A percentile compares a stretch with the other conserved stretches of the same genome.
Conservation (phyloP, 2,329 filamentous ascomycete species). For the Cercospora zeina region DNA sequence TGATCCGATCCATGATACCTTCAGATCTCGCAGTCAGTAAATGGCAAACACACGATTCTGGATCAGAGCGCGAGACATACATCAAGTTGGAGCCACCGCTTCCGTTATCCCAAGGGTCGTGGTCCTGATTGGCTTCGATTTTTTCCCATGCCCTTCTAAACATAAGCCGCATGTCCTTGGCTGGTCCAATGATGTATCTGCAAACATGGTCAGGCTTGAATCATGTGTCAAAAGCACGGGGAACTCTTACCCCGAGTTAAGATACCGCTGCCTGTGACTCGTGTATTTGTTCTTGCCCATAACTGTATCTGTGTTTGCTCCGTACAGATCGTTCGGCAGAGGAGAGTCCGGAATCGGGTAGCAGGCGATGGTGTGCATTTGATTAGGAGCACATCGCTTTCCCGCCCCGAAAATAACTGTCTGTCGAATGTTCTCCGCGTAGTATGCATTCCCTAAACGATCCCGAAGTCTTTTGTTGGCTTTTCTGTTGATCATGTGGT, state of each 20-base stretch:
- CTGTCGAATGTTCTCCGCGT: slow-evolving; percentile 40
- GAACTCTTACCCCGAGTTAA: slow-evolving; percentile 29
- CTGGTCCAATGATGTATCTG: slow-evolving; percentile 32
- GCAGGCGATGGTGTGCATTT: slow-evolving; percentile 51
- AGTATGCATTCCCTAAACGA: slow-evolving; percentile 42
- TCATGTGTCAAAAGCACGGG: background rate
- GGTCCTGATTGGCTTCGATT: slow-evolving; percentile 24
- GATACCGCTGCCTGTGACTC: slow-evolving; percentile 30
- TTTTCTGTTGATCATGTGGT: slow-evolving; percentile 28
- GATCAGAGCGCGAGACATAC: slow-evolving; percentile 12
- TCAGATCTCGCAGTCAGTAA: background rate
- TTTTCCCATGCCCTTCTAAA: slow-evolving; percentile 32
- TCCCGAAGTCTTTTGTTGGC: slow-evolving; percentile 51
- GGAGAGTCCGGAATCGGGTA: slow-evolving; percentile 54
- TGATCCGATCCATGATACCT: slow-evolving; percentile 17
- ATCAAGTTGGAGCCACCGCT: slow-evolving; percentile 31
- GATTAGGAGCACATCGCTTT: slow-evolving; percentile 54
- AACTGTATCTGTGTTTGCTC: slow-evolving; percentile 29
- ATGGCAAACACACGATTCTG: background rate
- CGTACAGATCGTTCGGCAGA: slow-evolving; percentile 52
- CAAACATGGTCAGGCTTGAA: background rate
- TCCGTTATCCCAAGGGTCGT: slow-evolving; percentile 33
- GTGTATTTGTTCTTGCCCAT: slow-evolving; percentile 44
- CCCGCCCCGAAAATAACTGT: slow-evolving; percentile 58
- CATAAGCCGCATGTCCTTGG: slow-evolving; percentile 30